phyloP scores from a whole-genome alignment of 176 grass and related monocot species.

The Juncus inflexus region DNA sequence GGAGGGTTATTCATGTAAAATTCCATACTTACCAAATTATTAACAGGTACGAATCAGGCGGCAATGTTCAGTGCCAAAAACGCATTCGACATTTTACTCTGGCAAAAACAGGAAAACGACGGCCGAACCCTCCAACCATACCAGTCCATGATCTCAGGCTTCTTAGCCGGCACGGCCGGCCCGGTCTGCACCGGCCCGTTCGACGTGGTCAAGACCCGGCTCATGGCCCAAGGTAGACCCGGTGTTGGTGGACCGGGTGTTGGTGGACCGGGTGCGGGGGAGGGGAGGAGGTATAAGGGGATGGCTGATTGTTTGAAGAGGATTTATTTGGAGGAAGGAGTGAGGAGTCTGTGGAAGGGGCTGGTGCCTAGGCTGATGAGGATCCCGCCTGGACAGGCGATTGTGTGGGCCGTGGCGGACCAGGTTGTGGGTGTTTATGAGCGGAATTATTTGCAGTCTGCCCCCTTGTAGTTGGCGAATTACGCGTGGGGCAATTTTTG shows the following conservation, averaged over 20 bases:
- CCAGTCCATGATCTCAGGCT: slow-evolving; percentile 97
- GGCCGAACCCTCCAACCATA: slow-evolving; percentile 75
- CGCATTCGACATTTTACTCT: slow-evolving; percentile 69
- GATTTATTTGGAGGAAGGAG: slow-evolving; percentile 73
- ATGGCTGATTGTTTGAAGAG: slow-evolving; percentile 76
- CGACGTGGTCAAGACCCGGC: slow-evolving; percentile 85
- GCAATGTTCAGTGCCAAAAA: slow-evolving; percentile 98
- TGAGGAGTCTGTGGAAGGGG: slow-evolving; percentile 78
- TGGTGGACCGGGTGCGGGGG: slow-evolving; percentile 42
- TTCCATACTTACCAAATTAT: no score
- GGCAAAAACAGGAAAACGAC: slow-evolving; percentile 93
- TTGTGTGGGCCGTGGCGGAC: slow-evolving; percentile 95
- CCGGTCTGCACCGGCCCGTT: slow-evolving; percentile 89
- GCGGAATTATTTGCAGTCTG: slow-evolving; percentile 40
- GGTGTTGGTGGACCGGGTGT: slow-evolving; percentile 36
- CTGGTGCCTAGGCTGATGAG: slow-evolving; percentile 96
- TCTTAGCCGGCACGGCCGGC: slow-evolving; percentile 89
- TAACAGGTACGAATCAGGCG: slow-evolving; percentile 64
- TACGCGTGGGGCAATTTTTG: slow-evolving; percentile 13
- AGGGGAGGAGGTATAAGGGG: slow-evolving; percentile 55
- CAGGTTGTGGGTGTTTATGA: slow-evolving; percentile 94
- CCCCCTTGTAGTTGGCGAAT: slow-evolving; percentile 33
- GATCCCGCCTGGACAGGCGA: slow-evolving; percentile 98
- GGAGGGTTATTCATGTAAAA: no score
- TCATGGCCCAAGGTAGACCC: slow-evolving; percentile 80